Base-by-base conservation (phyloP, 2,329 filamentous ascomycete genomes). In the Periconia sp. region DNA sequence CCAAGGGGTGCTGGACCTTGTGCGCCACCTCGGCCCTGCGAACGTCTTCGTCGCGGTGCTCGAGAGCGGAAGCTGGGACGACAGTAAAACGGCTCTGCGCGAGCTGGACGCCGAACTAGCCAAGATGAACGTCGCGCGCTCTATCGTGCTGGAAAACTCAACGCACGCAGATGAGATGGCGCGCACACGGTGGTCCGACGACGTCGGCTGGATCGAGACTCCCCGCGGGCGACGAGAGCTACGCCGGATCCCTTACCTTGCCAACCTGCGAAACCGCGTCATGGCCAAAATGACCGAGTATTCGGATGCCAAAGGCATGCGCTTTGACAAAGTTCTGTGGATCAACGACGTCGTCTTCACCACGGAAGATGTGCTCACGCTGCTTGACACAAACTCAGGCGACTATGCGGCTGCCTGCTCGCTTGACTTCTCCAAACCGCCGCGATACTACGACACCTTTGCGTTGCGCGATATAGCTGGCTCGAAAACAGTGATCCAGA, bases 21-120 rank as follows among this genome's bases (percentile, higher is more conserved):
- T 78, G 5, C 70, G 75, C 26, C 68, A 71, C 3, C 69, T 88
- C 3, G 85, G 85, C 0, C 70, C 78, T 0, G 72, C 81, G 4
- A 87, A 87, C 58, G 78, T 88, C 2, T 88, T 79, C 59, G 76
- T 89, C 33, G 84, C 80, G 48, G 75, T 88, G n/a, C 78, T 80
- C 40, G 85, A 88, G 65, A 85, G 81, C 54, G 85, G 85, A 11
- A 86, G 82, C 59, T 83, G 79, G 73, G 86, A 89, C 62, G 73
- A 83, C 48, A 86, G 80, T 17, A 88, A 87, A 65, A 76, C 71
- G 8, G 80, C 79, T 6, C 69, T 89, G 48, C 66, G 62, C 10
- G 72, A 78, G 12, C 70, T 89, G 22, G 82, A 85, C 43, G 52
- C 47, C 2, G 66, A 78, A 43, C 69, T 88, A 9, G 78, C 72